phyloP scores from a whole-genome alignment of 495 filamentous ascomycete genomes.

The Aspergillus coremiiformis region DNA sequence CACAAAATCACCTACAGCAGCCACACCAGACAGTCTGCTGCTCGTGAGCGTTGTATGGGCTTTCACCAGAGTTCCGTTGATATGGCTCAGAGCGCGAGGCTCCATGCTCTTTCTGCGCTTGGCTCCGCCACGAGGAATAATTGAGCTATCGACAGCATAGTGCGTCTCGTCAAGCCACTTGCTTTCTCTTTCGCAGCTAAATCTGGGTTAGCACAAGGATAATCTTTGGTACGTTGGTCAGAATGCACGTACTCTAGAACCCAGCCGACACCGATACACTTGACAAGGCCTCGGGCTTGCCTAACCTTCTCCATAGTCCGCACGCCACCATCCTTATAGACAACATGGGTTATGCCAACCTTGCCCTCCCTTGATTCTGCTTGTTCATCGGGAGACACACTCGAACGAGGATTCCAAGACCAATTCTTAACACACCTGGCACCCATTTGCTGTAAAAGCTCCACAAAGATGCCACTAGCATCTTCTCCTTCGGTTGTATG shows the following conservation, averaged over 20 bases:
- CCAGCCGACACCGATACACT: slow-evolving; percentile 82
- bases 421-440: slow-evolving; percentile 77
- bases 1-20: slow-evolving; percentile 30
- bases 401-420: slow-evolving; percentile 66
- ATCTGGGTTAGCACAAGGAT: slow-evolving; percentile 19
- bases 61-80: slow-evolving; percentile 54
- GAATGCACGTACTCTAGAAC: slow-evolving; percentile 65
- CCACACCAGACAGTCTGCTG: slow-evolving; percentile 24
- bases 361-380: slow-evolving; percentile 37
- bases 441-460: slow-evolving; percentile 76
- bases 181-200: slow-evolving; percentile 71
- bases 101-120: slow-evolving; percentile 90
- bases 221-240: background rate
- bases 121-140: slow-evolving; percentile 67
- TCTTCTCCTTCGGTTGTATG: slow-evolving; percentile 83
- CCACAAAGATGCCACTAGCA: slow-evolving; percentile 74
- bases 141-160: slow-evolving; percentile 64
- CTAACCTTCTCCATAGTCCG: slow-evolving; percentile 83
- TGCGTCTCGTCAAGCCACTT: slow-evolving; percentile 62
- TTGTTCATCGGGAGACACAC: slow-evolving; percentile 28
- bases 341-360: slow-evolving; percentile 86
- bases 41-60: slow-evolving; percentile 21
- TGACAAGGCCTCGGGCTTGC: slow-evolving; percentile 63
- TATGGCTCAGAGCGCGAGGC: slow-evolving; percentile 65
- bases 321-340: slow-evolving; percentile 88